Evolutionary conservation across 1,284 basidiomycete species (phyloP).

Genomic region (Abortiporus biennis): DNA sequence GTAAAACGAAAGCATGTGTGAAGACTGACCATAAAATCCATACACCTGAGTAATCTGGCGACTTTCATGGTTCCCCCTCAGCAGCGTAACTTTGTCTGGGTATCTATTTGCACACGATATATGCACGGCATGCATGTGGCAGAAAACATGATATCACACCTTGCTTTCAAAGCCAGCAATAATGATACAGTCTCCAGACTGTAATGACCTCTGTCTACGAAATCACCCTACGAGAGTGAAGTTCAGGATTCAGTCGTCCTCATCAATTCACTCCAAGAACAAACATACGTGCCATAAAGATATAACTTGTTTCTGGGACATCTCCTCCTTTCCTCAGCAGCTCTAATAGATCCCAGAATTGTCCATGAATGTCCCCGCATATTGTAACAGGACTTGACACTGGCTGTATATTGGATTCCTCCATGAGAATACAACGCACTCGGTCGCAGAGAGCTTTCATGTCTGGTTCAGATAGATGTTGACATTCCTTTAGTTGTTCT

Average conservation of each 20-base stretch:
- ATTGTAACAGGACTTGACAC: slow-evolving; percentile 89
- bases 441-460: slow-evolving; percentile 89
- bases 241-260: slow-evolving; percentile 28
- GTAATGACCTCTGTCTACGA: slow-evolving; percentile 96
- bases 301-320: slow-evolving; percentile 88
- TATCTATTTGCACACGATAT: slow-evolving; percentile 61
- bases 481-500: slow-evolving; percentile 76
- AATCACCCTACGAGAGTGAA: slow-evolving; percentile 68
- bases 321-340: slow-evolving; percentile 86
- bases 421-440: slow-evolving; percentile 82
- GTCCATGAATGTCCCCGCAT: slow-evolving; percentile 92
- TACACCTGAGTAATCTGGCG: slow-evolving; percentile 98
- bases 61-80: slow-evolving; percentile 94
- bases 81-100: slow-evolving; percentile 86
- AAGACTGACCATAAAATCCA: slow-evolving; percentile 84
- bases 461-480: slow-evolving; percentile 84
- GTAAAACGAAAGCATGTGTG: neutral
- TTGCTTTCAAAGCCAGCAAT: slow-evolving; percentile 84
- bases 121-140: neutral
- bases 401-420: slow-evolving; percentile 94
- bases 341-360: slow-evolving; percentile 95
- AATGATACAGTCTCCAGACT: slow-evolving; percentile 94
- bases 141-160: slow-evolving; percentile 42
- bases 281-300: slow-evolving; percentile 89
- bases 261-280: slow-evolving; percentile 13